Base-by-base conservation (phyloP, 2,329 filamentous ascomycete genomes). In the Diaporthe nobilis region DNA sequence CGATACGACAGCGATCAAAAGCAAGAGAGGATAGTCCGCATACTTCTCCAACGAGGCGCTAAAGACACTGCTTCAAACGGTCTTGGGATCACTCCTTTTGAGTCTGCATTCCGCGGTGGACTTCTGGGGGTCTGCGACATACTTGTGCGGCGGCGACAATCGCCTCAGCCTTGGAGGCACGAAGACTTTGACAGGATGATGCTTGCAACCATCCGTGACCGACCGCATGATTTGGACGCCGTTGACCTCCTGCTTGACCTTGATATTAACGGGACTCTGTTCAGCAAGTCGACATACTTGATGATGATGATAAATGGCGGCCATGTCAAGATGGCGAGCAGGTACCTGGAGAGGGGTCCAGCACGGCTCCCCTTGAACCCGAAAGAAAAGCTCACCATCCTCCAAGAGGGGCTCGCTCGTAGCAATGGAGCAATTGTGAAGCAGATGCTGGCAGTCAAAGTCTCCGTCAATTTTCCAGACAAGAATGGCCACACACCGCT, bases 11-110 rank as follows among this genome's bases (percentile, higher is more conserved):
- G 25, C 20, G 28, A 42, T 9, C 51, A 58, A 15, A 71, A 25
- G 28, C 25, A 55, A 42, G 73, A 72, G 28, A 55, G 37, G 2
- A 58, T 67, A n/a, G 57, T 72, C 12, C 73, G 73, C 20, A 7
- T 58, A 37, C 73, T 75, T 1, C 70, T 75, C 8, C 68, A 75
- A n/a, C 58, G 58, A 37, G 73, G 73, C 5, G 73, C 73, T 20
- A 60, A 25, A 12, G 67, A 72, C 4, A 13, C 12, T n/a, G 25
- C n/a, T 44, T 13, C 37, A 12, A 65, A 67, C 17, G 42, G 28
- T 5, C 17, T 34, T 20, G 73, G 73, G 37, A 20, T 31, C 10
- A 58, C 68, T 20, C 67, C 73, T 3, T 75, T 75, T 3, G 53
- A 67, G 37, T 15, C 22, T 12, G 73, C 73, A 3, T 72, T 72